Conservation (phyloP, 2,329 filamentous ascomycete species). For the Nigrospora osmanthi region DNA sequence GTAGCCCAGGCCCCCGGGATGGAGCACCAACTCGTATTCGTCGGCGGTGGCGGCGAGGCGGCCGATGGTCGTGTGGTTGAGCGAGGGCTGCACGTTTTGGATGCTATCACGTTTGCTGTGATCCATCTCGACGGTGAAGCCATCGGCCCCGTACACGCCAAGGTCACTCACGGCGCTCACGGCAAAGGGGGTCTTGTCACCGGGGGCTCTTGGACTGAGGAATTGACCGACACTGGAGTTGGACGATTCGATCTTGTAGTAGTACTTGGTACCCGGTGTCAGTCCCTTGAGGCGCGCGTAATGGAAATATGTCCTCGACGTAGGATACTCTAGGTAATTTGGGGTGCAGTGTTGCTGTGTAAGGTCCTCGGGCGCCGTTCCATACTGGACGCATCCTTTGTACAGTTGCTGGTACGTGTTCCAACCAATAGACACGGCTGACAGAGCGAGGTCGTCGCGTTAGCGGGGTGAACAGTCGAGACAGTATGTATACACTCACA, state of each 20-base stretch:
- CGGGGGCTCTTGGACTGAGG: conserved; percentile 41
- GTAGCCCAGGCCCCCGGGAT: conserved; percentile 49
- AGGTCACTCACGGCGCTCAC: conserved; percentile 46
- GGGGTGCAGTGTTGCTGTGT: conserved; percentile 32
- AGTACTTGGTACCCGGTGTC: conserved; percentile 46
- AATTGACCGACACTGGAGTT: conserved; percentile 48
- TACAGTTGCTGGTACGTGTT: conserved; percentile 43
- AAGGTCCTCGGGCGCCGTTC: conserved; percentile 31
- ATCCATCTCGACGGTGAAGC: conserved; percentile 38
- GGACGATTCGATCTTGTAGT: conserved; percentile 49
- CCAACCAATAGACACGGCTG: conserved; percentile 47
- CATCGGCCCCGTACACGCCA: conserved; percentile 44
- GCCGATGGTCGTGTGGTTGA: conserved; percentile 52
- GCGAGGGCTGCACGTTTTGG: conserved; percentile 37
- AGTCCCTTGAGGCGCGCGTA: conserved; percentile 37
- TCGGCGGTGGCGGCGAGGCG: conserved; percentile 41
- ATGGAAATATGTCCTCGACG: conserved; percentile 46
- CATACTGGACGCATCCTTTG: conserved; percentile 43
- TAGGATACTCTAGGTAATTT: conserved; percentile 39
- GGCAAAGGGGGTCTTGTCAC: conserved; percentile 46
- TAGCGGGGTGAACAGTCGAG: too few species aligned
- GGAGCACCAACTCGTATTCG: conserved; percentile 47
- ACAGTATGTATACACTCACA: conserved; percentile 22
- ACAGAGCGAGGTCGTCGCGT: too few species aligned
- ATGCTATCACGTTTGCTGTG: conserved; percentile 38